These are phyloP conservation scores for Ananas comosus DNA, from an alignment of 176 grass and related monocot species.

Conservation along the genomic window DNA sequence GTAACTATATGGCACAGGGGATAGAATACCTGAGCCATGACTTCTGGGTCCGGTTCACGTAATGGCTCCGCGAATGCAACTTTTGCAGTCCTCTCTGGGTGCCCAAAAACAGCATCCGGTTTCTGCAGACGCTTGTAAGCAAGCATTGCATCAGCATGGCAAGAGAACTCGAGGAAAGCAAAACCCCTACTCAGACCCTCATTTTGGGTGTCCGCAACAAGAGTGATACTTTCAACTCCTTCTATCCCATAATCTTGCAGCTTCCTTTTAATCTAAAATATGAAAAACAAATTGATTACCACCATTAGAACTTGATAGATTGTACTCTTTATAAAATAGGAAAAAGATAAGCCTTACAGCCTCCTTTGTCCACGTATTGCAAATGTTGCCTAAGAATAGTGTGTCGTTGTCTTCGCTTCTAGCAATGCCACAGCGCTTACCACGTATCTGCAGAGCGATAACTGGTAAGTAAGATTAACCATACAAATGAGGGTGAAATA, in stretches of 20 bases:
- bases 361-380: constrained; percentile 84
- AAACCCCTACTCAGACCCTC: constrained; percentile 45
- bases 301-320: background rate
- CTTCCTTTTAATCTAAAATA: constrained; percentile 32
- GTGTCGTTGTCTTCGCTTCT: constrained; percentile 70
- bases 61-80: constrained; percentile 54
- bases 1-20: too few species aligned
- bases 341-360: constrained; percentile 29
- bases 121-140: constrained; percentile 42
- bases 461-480: constrained; percentile 4
- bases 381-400: constrained; percentile 68
- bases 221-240: constrained; percentile 33
- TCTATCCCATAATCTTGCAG: constrained; percentile 37
- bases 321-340: background rate
- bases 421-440: constrained; percentile 46
- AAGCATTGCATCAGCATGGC: constrained; percentile 42
- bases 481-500: background rate
- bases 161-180: constrained; percentile 49
- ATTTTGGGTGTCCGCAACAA: constrained; percentile 45
- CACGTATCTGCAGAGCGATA: constrained; percentile 35
- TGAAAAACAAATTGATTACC: background rate
- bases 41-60: constrained; percentile 54
- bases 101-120: constrained; percentile 43
- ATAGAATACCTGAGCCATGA: constrained; percentile 47
- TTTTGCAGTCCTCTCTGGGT: constrained; percentile 44